These are phyloP conservation scores for Magnolia sinica DNA, from an alignment of 164 flowering plant genomes.

Conservation along the genomic window DNA sequence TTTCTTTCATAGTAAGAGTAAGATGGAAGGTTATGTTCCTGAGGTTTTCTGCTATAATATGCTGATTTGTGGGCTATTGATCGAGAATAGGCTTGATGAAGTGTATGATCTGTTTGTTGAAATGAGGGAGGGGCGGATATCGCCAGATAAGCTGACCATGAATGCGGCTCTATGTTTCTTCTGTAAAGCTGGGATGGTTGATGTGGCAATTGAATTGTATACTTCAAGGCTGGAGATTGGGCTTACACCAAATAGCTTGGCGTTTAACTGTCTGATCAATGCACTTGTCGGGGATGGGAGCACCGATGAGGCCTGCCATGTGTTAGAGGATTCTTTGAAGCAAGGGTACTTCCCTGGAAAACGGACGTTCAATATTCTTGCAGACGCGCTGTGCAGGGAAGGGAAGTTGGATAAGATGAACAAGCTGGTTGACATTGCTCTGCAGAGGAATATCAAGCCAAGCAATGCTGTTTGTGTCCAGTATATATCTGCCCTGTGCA, in stretches of 20 bases:
- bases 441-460: constrained; percentile 35
- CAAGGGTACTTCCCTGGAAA: constrained; percentile 61
- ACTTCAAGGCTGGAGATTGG: constrained; percentile 50
- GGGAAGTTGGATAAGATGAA: constrained; percentile 65
- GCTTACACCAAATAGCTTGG: constrained; percentile 47
- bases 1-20: constrained; percentile 41
- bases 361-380: constrained; percentile 47
- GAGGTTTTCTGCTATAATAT: constrained; percentile 50
- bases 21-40: constrained; percentile 54
- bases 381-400: constrained; percentile 54
- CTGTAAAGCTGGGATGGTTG: constrained; percentile 85
- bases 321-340: constrained; percentile 44
- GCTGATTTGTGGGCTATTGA: constrained; percentile 60
- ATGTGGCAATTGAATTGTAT: constrained; percentile 62
- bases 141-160: constrained; percentile 73
- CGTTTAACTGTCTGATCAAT: constrained; percentile 58
- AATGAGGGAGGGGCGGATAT: constrained; percentile 51
- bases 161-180: constrained; percentile 68
- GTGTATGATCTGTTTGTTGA: constrained; percentile 66
- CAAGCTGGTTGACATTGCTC: constrained; percentile 42
- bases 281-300: constrained; percentile 60
- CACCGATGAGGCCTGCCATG: constrained; percentile 53
- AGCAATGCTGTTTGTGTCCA: constrained; percentile 33
- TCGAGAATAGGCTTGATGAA: constrained; percentile 49
- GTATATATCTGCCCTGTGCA: constrained; percentile 54